These are phyloP conservation scores for Canna indica DNA, from an alignment of 176 grass and related monocot species.

Conservation along the genomic window DNA sequence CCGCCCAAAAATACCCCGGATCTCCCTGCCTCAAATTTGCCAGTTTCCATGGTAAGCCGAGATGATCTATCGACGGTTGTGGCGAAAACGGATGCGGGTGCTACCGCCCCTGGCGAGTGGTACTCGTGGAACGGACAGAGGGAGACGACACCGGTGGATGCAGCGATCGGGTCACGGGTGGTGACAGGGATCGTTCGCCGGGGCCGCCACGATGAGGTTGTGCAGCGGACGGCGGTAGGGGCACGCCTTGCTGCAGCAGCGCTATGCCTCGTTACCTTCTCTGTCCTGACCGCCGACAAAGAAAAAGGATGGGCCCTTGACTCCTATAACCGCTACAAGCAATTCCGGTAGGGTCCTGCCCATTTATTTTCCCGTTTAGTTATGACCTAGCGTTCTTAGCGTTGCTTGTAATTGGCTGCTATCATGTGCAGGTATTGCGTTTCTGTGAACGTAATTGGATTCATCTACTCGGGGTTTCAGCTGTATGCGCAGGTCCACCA, in stretches of 20 bases:
- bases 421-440: slow-evolving; percentile 52
- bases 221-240: slow-evolving; percentile 35
- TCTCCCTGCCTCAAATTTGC: background rate
- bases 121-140: slow-evolving; percentile 17
- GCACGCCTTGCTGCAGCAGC: slow-evolving; percentile 36
- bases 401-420: background rate
- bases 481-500: slow-evolving; percentile 26
- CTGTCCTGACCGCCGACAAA: slow-evolving; percentile 59
- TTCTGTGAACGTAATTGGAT: slow-evolving; percentile 82
- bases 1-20: background rate
- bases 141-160: background rate
- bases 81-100: background rate
- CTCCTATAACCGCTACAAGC: slow-evolving; percentile 63
- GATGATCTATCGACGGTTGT: background rate
- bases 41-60: background rate
- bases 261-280: slow-evolving; percentile 66
- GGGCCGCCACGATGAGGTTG: slow-evolving; percentile 22
- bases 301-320: slow-evolving; percentile 82
- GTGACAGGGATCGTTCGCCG: slow-evolving; percentile 37
- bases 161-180: slow-evolving; percentile 1
- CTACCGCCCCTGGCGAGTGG: slow-evolving; percentile 13
- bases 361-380: background rate
- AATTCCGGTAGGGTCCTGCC: slow-evolving; percentile 41
- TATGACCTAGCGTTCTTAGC: background rate
- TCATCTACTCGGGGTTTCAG: slow-evolving; percentile 68